phyloP scores from a whole-genome alignment of 495 filamentous ascomycete genomes.

The Hypoxylon fragiforme region DNA sequence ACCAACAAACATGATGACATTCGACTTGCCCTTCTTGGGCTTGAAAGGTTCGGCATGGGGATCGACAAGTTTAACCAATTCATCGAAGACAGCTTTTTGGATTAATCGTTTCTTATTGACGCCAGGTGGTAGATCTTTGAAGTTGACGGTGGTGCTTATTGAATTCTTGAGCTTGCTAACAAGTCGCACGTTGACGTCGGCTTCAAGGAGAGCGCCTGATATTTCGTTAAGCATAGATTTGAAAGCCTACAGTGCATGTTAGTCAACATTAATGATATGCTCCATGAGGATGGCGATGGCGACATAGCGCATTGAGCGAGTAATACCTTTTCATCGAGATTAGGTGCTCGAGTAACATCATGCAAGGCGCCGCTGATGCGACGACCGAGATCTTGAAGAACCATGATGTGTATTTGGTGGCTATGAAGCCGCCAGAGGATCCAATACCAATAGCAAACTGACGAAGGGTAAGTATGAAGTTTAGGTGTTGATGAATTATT shows the following conservation, averaged over 20 bases:
- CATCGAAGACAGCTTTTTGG: constrained; percentile 97
- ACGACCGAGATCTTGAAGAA: constrained; percentile 97
- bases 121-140: constrained; percentile 82
- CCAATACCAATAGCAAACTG: neutral
- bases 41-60: constrained; percentile 95
- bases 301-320: neutral
- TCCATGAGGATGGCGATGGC: constrained; percentile 5
- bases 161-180: constrained; percentile 90
- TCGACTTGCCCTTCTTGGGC: constrained; percentile 92
- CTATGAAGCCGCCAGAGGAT: constrained; percentile 19
- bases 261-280: neutral
- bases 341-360: constrained; percentile 87
- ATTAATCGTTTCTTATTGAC: constrained; percentile 98
- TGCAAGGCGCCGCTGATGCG: constrained; percentile 96
- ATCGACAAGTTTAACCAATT: constrained; percentile 92
- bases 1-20: constrained; percentile 99
- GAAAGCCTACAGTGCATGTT: constrained; percentile 67
- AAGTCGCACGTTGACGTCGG: constrained; percentile 95
- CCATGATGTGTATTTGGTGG: constrained; percentile 62
- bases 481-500: neutral
- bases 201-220: constrained; percentile 87
- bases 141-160: constrained; percentile 87
- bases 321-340: constrained; percentile 90
- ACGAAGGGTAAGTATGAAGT: neutral
- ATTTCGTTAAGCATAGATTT: constrained; percentile 98